Evolutionary conservation across 306 rosid species (phyloP).

Genomic region (Malus sieversii): DNA sequence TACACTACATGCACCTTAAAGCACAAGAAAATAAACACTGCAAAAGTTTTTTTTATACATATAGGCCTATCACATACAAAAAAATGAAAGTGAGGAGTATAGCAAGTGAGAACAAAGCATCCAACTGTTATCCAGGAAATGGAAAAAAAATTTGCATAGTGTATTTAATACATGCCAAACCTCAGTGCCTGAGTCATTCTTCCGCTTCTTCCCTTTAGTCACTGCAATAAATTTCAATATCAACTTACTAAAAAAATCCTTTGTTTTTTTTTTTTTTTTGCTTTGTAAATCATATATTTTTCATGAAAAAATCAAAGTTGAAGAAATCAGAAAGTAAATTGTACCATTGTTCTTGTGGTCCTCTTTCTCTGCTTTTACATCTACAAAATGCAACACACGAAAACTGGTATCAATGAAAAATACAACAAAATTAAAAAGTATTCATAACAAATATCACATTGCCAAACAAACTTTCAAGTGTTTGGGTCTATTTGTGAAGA

Average conservation of each 20-base stretch:
- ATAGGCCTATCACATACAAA: neutral
- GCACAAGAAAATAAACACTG: neutral
- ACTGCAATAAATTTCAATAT: slow-evolving; percentile 40
- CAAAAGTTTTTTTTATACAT: neutral
- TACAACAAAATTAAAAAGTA: neutral
- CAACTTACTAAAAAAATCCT: neutral
- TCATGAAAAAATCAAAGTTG: neutral
- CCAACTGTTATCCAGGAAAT: neutral
- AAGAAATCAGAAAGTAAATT: slow-evolving; percentile 8
- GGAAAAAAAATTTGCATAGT: neutral
- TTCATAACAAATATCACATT: neutral
- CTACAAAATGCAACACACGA: slow-evolving; percentile 36
- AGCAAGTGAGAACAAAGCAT: neutral
- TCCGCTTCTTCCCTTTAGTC: slow-evolving; percentile 73
- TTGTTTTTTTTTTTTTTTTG: neutral
- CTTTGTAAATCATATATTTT: slow-evolving; percentile 1
- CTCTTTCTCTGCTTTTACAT: slow-evolving; percentile 68
- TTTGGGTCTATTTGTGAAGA: neutral
- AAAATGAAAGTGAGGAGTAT: slow-evolving; percentile 1
- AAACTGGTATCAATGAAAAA: neutral
- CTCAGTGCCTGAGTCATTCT: slow-evolving; percentile 67
- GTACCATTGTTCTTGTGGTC: slow-evolving; percentile 64
- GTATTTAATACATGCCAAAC: slow-evolving; percentile 37
- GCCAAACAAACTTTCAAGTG: neutral
- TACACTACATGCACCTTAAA: neutral